A percentile compares a stretch with the other conserved stretches of the same genome.
Evolutionary conservation across 352 stramenopile species (phyloP).

Genomic region (Phytopythium vexans): DNA sequence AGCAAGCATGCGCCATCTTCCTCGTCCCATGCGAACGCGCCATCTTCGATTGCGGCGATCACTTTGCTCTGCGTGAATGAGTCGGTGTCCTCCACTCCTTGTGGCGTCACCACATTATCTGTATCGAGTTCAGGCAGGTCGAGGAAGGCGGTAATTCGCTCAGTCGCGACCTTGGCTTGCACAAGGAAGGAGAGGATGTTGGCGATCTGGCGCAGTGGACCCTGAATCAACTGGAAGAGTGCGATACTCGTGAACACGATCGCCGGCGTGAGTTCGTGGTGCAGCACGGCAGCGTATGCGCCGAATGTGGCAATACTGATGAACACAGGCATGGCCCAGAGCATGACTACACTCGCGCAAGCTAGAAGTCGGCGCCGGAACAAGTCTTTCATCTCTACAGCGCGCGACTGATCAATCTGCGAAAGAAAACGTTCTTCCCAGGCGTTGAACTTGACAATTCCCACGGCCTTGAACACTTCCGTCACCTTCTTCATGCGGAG

Average conservation of each 20-base stretch:
- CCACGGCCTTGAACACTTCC: constrained; percentile 71
- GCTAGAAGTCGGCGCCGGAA: constrained; percentile 20
- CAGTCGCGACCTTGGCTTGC: constrained; percentile 77
- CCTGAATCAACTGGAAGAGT: constrained; percentile 80
- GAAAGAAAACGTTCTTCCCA: constrained; percentile 86
- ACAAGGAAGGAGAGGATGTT: constrained; percentile 32
- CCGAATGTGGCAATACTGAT: constrained; percentile 43
- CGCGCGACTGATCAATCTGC: constrained; percentile 34
- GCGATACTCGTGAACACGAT: constrained; percentile 65
- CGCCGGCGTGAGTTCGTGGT: constrained; percentile 85
- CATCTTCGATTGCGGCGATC: constrained; percentile 24
- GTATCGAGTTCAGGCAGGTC: constrained; percentile 38
- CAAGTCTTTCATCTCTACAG: constrained; percentile 30
- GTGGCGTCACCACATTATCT: constrained; percentile 14
- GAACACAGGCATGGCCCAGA: constrained; percentile 47
- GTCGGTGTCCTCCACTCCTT: constrained; percentile 6
- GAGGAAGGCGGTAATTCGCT: constrained; percentile 74
- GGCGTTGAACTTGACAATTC: constrained; percentile 93
- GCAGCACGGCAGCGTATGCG: constrained; percentile 30
- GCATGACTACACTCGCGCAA: constrained; percentile 29
- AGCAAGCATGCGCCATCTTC: constrained; percentile 25
- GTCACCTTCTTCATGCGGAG: constrained; percentile 52
- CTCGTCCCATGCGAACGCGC: constrained; percentile 36
- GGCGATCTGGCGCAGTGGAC: constrained; percentile 51
- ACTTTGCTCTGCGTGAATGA: constrained; percentile 20